Evolutionary conservation across 2,329 filamentous ascomycete species (phyloP), one percentile per base, ranked within the genome.

Genomic region (Macrophomina tecta): DNA sequence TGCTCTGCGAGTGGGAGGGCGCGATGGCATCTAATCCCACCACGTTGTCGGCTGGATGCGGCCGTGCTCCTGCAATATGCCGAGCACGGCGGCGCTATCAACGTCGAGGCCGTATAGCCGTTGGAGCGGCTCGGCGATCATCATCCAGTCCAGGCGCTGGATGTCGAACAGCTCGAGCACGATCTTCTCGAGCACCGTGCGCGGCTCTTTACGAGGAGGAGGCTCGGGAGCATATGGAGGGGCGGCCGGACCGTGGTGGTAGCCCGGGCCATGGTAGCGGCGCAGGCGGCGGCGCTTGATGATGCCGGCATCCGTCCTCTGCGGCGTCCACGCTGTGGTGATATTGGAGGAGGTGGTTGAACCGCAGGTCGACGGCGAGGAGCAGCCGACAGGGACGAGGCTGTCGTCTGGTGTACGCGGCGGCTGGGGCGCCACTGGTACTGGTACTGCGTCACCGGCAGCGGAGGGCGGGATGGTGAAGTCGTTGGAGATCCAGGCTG

Each of bases 111-210:
- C 75, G 73, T 76, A 79, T 5, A 75, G 68, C 32, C 76, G 69
- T 70, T 73, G 71, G 48, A 79, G 71, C 7, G 74, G 72, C 61
- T 75, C 75, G 4, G 75, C 74, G 55, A 79, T 77, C n/a, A 70
- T 72, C 71, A 72, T 78, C 77, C 77, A 79, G 63, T 75, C 73
- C 16, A 78, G 69, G 0, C 75, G 70, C 4, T 74, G 69, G 7
- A 75, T 72, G 65, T 79, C 77, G 65, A 73, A 74, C 66, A 79
- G 67, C 60, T 78, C 75, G 8, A 79, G 72, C 14, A 79, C 77
- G 7, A 76, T 72, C 12, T 74, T 70, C 5, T 79, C 77, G 14
- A 79, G 73, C 23, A 66, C 64, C 2, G 55, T 61, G 14, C 64
- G 32, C 45, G 64, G 56, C 38, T 52, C 38, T 14, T 12, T 12